Conservation (phyloP, 2,329 filamentous ascomycete genomes). For the Aspergillus pseudonomiae region DNA sequence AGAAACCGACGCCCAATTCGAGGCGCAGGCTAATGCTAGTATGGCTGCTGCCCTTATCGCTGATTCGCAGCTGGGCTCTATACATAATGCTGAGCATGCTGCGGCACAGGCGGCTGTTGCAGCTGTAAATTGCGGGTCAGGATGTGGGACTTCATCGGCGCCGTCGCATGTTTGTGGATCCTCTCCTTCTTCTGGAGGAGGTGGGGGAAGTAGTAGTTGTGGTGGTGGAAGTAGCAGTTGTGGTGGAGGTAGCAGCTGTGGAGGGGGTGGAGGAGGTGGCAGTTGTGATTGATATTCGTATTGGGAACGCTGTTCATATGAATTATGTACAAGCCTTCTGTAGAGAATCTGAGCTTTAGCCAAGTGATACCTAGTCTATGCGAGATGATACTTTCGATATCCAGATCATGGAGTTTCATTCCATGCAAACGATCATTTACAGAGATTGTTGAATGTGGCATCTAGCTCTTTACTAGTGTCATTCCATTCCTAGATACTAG, state of each 20-base stretch:
- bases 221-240: background rate
- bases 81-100: background rate
- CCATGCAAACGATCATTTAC: too few species aligned
- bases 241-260: too few species aligned
- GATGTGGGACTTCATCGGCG: background rate
- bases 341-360: too few species aligned
- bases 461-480: too few species aligned
- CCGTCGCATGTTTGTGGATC: background rate
- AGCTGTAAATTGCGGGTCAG: background rate
- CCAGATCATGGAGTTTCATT: too few species aligned
- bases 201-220: background rate
- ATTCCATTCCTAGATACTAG: too few species aligned
- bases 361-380: too few species aligned
- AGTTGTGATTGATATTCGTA: background rate
- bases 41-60: background rate
- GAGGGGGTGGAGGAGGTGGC: too few species aligned
- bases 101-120: background rate
- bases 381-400: too few species aligned
- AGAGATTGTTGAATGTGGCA: fast-evolving
- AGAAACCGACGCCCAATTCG: background rate
- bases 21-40: background rate
- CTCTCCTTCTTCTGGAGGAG: background rate
- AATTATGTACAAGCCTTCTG: background rate
- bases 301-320: background rate
- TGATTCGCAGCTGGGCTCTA: background rate